Percentiles rank a stretch among this genome's conserved stretches.
These are phyloP conservation scores for Scheffersomyces quercinus DNA, from an alignment of 1,139 yeast species.

Conservation along the genomic window DNA sequence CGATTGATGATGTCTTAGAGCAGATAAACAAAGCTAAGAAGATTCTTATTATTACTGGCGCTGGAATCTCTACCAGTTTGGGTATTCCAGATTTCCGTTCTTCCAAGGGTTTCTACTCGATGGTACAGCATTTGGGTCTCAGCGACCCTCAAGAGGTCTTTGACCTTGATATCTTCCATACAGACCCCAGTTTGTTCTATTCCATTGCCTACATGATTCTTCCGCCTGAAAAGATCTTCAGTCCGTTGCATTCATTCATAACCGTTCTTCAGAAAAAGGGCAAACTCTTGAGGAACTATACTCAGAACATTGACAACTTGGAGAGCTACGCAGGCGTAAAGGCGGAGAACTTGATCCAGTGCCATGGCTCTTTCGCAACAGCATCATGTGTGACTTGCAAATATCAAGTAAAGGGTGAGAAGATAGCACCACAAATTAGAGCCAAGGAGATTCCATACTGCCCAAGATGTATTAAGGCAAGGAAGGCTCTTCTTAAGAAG, in stretches of 20 bases:
- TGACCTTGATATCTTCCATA: conserved; percentile 68
- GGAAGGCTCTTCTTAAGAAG: conserved; percentile 40
- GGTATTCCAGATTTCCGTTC: conserved; percentile 97
- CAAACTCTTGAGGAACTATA: conserved; percentile 81
- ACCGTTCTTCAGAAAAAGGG: conserved; percentile 72
- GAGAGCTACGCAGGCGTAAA: conserved; percentile 82
- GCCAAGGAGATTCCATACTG: conserved; percentile 68
- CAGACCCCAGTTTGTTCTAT: conserved; percentile 83
- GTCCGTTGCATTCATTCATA: conserved; percentile 88
- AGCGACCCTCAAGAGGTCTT: conserved; percentile 95
- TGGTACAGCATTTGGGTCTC: conserved; percentile 64
- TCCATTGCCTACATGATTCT: conserved; percentile 84
- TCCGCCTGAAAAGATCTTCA: conserved; percentile 72
- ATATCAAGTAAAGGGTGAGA: conserved; percentile 65
- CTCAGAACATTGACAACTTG: conserved; percentile 92
- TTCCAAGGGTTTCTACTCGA: conserved; percentile 80
- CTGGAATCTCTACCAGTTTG: conserved; percentile 89
- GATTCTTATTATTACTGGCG: conserved; percentile 86
- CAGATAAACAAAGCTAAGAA: conserved; percentile 58
- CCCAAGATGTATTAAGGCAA: conserved; percentile 51
- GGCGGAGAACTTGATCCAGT: conserved; percentile 75
- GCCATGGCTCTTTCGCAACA: conserved; percentile 94
- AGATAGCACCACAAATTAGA: conserved; percentile 62
- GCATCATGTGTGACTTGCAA: conserved; percentile 88
- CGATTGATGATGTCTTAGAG: conserved; percentile 60